Conservation (phyloP, 345 rosid genomes). For the Isatis tinctoria region DNA sequence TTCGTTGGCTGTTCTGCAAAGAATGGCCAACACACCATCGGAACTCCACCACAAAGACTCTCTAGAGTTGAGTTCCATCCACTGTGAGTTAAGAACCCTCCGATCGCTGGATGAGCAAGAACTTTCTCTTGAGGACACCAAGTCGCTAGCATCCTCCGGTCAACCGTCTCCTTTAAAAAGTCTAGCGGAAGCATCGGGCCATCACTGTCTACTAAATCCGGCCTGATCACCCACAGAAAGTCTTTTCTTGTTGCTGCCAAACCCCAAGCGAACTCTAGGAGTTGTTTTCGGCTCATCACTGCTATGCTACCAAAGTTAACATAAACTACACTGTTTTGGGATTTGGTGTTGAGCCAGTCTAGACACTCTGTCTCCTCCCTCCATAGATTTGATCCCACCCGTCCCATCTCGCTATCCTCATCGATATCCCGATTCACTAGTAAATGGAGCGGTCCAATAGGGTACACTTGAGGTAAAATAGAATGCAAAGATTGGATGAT, state of each 20-base stretch:
- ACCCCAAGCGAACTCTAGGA: conserved; percentile 47
- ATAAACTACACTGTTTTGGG: conserved; percentile 20
- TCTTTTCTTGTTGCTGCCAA: conserved; percentile 42
- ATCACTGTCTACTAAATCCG: conserved; percentile 45
- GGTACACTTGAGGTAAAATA: conserved; percentile 20
- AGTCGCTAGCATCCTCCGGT: conserved; percentile 35
- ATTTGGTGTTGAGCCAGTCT: conserved; percentile 28
- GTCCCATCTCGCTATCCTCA: not conserved
- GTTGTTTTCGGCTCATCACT: conserved; percentile 12
- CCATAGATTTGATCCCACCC: conserved; percentile 17
- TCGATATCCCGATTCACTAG: not conserved
- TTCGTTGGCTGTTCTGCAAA: conserved; percentile 61
- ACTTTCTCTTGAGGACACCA: conserved; percentile 63
- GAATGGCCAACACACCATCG: conserved; percentile 61
- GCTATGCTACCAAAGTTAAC: conserved; percentile 23
- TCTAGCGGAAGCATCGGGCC: conserved; percentile 35
- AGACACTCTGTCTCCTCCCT: conserved; percentile 25
- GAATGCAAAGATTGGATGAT: conserved; percentile 17
- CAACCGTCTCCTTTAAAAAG: conserved; percentile 33
- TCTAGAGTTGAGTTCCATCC: conserved; percentile 71
- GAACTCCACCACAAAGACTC: conserved; percentile 44
- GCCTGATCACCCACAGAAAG: conserved; percentile 55
- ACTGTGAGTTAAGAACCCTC: conserved; percentile 54
- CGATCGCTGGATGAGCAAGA: conserved; percentile 40
- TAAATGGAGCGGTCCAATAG: conserved; percentile 23